Conservation (phyloP, 2,329 filamentous ascomycete species). For the Neoascochyta sp. region DNA sequence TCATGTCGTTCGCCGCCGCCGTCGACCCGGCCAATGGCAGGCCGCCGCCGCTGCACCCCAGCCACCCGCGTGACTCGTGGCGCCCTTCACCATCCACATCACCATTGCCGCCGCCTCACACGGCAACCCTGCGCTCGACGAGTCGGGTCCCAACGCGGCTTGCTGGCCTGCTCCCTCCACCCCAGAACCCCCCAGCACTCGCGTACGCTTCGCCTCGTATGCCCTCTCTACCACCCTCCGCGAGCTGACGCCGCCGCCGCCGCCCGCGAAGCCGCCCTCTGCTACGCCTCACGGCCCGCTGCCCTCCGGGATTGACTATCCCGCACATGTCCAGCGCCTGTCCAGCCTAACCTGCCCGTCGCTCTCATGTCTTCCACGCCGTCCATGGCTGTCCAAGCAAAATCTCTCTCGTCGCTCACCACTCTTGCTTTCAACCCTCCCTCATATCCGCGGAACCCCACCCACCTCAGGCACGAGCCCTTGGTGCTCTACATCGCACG, state of each 20-base stretch:
- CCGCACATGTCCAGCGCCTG: no score
- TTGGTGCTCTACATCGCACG: conserved; percentile 86
- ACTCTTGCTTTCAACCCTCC: conserved; percentile 81
- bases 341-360: conserved; percentile 1
- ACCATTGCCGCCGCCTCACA: conserved; percentile 9
- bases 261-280: no score
- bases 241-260: conserved; percentile 12
- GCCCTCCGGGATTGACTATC: no score
- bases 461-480: conserved; percentile 64
- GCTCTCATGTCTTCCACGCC: conserved; percentile 31
- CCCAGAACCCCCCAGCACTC: no score
- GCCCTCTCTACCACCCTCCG: conserved; percentile 12
- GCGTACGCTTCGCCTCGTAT: conserved; percentile 20
- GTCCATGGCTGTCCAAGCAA: conserved; percentile 63
- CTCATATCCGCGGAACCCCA: conserved; percentile 74
- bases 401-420: conserved; percentile 76
- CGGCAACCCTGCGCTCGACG: no score
- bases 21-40: conserved; percentile 11
- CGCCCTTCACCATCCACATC: conserved; percentile 5
- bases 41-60: conserved; percentile 5
- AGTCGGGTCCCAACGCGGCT: no score
- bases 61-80: conserved; percentile 4
- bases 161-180: no score
- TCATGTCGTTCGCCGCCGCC: conserved; percentile 4
- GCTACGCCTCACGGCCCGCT: no score